Percentiles rank a stretch among this genome's conserved stretches.
Conservation (phyloP, 2,329 filamentous ascomycete species). For the Fusarium acutatum region DNA sequence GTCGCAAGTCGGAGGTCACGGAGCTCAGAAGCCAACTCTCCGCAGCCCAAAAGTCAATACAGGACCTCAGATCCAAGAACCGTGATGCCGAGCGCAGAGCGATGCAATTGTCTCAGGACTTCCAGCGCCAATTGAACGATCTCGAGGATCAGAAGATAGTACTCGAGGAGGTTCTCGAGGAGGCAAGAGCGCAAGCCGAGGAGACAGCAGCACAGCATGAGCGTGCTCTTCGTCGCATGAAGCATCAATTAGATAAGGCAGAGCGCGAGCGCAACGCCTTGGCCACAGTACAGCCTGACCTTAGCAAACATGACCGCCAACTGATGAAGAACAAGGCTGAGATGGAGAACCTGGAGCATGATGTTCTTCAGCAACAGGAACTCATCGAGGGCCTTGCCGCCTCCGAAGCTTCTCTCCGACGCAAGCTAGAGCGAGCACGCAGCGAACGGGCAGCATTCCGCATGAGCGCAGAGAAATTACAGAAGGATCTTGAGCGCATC, state of each 20-base stretch:
- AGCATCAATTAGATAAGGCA: slow-evolving; percentile 61
- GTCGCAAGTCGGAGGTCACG: slow-evolving; percentile 64
- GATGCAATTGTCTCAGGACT: slow-evolving; percentile 53
- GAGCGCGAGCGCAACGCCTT: slow-evolving; percentile 56
- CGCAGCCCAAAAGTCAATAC: slow-evolving; percentile 66
- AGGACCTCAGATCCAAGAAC: slow-evolving; percentile 60
- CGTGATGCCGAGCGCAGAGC: slow-evolving; percentile 61
- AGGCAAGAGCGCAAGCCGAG: slow-evolving; percentile 61
- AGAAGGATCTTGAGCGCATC: slow-evolving; percentile 59
- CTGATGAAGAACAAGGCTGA: slow-evolving; percentile 71
- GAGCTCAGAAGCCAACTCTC: slow-evolving; percentile 69
- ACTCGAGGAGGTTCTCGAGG: slow-evolving; percentile 66
- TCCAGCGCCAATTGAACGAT: slow-evolving; percentile 64
- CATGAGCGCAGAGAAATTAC: slow-evolving; percentile 62
- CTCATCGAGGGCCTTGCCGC: slow-evolving; percentile 65
- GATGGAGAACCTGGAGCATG: slow-evolving; percentile 74
- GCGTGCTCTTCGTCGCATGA: slow-evolving; percentile 53
- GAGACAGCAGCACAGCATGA: slow-evolving; percentile 56
- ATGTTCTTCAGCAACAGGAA: slow-evolving; percentile 74
- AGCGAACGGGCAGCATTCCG: slow-evolving; percentile 69
- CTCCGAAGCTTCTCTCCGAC: slow-evolving; percentile 67
- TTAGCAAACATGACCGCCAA: slow-evolving; percentile 64
- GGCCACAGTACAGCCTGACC: slow-evolving; percentile 48
- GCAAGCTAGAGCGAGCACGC: slow-evolving; percentile 75
- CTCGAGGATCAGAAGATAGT: slow-evolving; percentile 67